phyloP scores from a whole-genome alignment of 805 yeast genomes.

The Lipomyces japonicus region DNA sequence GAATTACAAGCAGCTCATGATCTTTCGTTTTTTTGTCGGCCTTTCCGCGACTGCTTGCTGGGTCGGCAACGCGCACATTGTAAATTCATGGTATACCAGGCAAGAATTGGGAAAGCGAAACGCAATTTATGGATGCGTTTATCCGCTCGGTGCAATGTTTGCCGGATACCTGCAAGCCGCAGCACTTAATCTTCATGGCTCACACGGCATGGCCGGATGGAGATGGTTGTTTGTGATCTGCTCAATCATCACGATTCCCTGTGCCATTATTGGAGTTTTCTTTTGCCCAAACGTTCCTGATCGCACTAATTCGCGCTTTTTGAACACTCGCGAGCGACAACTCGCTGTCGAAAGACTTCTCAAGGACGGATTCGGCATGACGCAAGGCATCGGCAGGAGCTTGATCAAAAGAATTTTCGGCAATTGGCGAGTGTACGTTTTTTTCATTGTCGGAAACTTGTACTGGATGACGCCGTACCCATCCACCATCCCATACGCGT shows the following conservation, averaged over 20 bases:
- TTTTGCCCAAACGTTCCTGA: conserved; percentile 65
- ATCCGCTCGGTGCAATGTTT: conserved; percentile 58
- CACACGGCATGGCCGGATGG: conserved; percentile 59
- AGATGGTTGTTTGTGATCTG: conserved; percentile 70
- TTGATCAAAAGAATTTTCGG: conserved; percentile 18
- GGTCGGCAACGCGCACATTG: conserved; percentile 43
- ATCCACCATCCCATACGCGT: conserved; percentile 10
- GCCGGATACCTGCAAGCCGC: conserved; percentile 64
- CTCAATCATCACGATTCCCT: conserved; percentile 54
- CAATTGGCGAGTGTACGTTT: conserved; percentile 19
- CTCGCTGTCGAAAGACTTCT: conserved; percentile 47
- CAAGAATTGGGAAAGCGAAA: conserved; percentile 59
- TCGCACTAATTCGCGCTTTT: conserved; percentile 49
- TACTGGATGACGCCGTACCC: conserved; percentile 27
- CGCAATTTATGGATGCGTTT: conserved; percentile 57
- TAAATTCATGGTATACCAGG: conserved; percentile 51
- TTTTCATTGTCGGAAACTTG: conserved; percentile 19
- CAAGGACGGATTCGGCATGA: conserved; percentile 19
- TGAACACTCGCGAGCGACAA: conserved; percentile 55
- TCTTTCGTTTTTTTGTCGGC: conserved; percentile 44
- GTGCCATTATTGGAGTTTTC: conserved; percentile 55
- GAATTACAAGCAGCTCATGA: conserved; percentile 34
- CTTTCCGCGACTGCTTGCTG: conserved; percentile 45
- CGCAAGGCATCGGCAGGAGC: conserved; percentile 13
- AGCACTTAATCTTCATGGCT: conserved; percentile 48